These are phyloP conservation scores for Kappamyces sp. DNA, from an alignment of 192 early-diverging fungal species.

Conservation along the genomic window DNA sequence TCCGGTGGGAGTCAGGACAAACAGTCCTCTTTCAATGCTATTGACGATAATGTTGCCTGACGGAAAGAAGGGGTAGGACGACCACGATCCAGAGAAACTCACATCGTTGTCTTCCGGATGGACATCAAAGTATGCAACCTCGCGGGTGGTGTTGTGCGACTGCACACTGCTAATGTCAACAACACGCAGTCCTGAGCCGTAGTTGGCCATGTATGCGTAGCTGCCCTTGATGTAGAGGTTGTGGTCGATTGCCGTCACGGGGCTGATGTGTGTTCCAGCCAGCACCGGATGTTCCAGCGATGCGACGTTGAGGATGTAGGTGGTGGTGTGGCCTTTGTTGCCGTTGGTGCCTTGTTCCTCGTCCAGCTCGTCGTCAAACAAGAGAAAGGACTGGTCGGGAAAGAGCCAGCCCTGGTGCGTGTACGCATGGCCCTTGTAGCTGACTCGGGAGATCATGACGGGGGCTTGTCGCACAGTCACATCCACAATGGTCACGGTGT, in stretches of 20 bases:
- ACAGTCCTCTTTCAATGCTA: too few species aligned
- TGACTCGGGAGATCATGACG: neutral
- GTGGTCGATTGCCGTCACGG: constrained; percentile 12
- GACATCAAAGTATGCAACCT: constrained; percentile 9
- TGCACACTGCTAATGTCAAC: constrained; percentile 3
- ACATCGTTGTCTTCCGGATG: constrained; percentile 8
- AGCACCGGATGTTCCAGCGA: constrained; percentile 5
- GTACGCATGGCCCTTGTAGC: constrained; percentile 2
- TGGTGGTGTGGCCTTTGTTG: constrained; percentile 6
- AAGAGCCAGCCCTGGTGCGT: constrained; percentile 12
- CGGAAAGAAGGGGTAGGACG: neutral
- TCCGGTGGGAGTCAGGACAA: too few species aligned
- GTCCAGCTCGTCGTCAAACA: constrained; percentile 12
- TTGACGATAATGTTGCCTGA: too few species aligned
- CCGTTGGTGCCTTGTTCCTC: neutral
- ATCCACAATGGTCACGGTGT: constrained; percentile 4
- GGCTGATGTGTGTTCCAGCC: constrained; percentile 1
- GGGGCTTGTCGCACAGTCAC: constrained; percentile 1
- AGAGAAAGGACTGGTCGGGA: neutral
- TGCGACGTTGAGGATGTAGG: constrained; percentile 8
- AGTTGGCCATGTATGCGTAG: constrained; percentile 3
- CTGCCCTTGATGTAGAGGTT: constrained; percentile 8
- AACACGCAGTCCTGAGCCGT: constrained; percentile 5
- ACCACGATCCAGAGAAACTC: neutral
- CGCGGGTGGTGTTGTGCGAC: neutral